phyloP scores from a whole-genome alignment of 345 rosid genomes.

The Gossypium arboreum region DNA sequence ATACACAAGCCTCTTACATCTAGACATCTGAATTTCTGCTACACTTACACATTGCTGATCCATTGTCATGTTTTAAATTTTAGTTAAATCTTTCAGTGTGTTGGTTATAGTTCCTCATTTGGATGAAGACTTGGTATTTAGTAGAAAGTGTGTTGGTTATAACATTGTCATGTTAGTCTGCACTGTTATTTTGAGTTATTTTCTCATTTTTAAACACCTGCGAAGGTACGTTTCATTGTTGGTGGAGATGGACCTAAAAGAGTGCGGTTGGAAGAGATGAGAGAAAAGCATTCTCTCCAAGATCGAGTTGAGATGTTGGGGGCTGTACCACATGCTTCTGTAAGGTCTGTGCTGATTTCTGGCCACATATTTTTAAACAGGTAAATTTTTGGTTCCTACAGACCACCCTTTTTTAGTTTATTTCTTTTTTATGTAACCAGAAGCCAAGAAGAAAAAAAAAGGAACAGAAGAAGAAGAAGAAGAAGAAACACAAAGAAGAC shows the following conservation, averaged over 20 bases:
- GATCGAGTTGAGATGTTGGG: slow-evolving; percentile 96
- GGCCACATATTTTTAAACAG: slow-evolving; percentile 94
- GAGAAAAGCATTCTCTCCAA: slow-evolving; percentile 91
- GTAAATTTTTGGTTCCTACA: slow-evolving; percentile 26
- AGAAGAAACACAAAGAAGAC: not conserved
- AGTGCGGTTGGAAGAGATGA: slow-evolving; percentile 89
- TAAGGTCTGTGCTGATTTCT: slow-evolving; percentile 70
- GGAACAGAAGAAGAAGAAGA: not conserved
- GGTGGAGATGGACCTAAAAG: slow-evolving; percentile 98
- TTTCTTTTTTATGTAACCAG: not conserved
- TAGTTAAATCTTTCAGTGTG: not conserved
- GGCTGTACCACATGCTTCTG: slow-evolving; percentile 84
- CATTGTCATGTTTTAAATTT: not conserved
- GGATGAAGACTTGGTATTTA: not conserved
- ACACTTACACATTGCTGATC: not conserved
- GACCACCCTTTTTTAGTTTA: not conserved
- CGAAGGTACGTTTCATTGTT: slow-evolving; percentile 80
- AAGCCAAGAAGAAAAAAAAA: not conserved
- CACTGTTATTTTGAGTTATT: slow-evolving; percentile 5
- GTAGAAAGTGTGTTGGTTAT: not conserved
- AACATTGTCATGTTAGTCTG: not conserved
- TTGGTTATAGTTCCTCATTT: not conserved
- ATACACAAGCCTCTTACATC: not conserved
- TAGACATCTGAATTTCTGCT: not conserved
- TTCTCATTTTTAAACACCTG: slow-evolving; percentile 18